Percentiles rank a stretch among this genome's conserved stretches.
phyloP scores from a whole-genome alignment of 2,329 filamentous ascomycete species.

The Aspergillus sp. region DNA sequence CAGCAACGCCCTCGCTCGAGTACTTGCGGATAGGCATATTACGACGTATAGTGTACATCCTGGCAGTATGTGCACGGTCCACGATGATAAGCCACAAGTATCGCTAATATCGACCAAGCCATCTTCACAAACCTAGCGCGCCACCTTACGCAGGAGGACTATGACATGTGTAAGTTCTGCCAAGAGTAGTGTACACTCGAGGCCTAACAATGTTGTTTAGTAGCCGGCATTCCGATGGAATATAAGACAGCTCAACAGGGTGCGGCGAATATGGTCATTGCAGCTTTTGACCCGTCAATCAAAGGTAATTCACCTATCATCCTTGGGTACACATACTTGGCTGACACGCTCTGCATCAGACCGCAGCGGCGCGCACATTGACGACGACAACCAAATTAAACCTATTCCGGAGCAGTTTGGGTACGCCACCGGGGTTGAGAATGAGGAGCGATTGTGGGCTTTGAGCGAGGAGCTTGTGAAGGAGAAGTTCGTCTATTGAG shows the following conservation, averaged over 20 bases:
- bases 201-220: neutral
- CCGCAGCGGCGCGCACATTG: conserved; percentile 1
- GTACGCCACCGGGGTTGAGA: neutral
- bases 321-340: too few relatives aligned
- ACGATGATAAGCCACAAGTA: neutral
- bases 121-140: conserved; percentile 5
- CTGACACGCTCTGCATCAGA: neutral
- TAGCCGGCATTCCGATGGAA: neutral
- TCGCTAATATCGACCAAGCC: neutral
- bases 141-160: conserved; percentile 3
- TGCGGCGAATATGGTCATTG: neutral
- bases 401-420: neutral
- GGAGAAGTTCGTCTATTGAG: neutral
- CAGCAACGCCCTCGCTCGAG: conserved; percentile 1
- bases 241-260: neutral
- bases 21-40: neutral
- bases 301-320: neutral
- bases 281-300: conserved; percentile 1
- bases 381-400: conserved; percentile 6
- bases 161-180: neutral
- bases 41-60: conserved; percentile 10
- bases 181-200: neutral
- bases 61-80: neutral
- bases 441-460: conserved; percentile 10
- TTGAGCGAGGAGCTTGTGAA: conserved; percentile 8